These are phyloP conservation scores for Discostella pseudostelligera DNA, from an alignment of 108 stramenopile species.

Conservation along the genomic window DNA sequence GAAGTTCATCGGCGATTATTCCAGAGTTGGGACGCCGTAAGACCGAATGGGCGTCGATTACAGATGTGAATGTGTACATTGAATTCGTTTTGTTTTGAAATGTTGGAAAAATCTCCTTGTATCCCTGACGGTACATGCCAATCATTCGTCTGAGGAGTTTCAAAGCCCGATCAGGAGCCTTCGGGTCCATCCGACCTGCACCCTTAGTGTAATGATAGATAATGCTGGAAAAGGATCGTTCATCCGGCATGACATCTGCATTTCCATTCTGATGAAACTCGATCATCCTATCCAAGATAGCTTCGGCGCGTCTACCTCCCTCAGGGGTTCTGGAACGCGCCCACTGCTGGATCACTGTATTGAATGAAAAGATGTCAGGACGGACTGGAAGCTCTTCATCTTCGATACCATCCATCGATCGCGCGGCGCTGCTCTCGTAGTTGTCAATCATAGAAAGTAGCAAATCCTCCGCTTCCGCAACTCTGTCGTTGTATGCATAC, in stretches of 20 bases:
- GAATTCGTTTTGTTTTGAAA: conserved; percentile 42
- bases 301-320: conserved; percentile 58
- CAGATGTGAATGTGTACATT: conserved; percentile 60
- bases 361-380: conserved; percentile 71
- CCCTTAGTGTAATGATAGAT: conserved; percentile 63
- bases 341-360: conserved; percentile 67
- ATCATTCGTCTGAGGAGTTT: conserved; percentile 44
- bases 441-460: conserved; percentile 62
- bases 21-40: conserved; percentile 63
- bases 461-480: conserved; percentile 59
- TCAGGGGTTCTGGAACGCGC: conserved; percentile 46
- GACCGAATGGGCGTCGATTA: conserved; percentile 67
- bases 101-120: conserved; percentile 51
- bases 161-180: conserved; percentile 44
- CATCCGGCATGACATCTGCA: conserved; percentile 58
- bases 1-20: conserved; percentile 52
- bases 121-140: conserved; percentile 49
- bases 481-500: conserved; percentile 46
- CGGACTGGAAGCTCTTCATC: conserved; percentile 55
- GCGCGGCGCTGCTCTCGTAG: conserved; percentile 44
- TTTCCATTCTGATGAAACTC: conserved; percentile 60
- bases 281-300: conserved; percentile 55
- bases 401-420: conserved; percentile 44
- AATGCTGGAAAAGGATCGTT: conserved; percentile 65
- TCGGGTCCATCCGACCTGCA: conserved; percentile 30